Evolutionary conservation across 1,284 basidiomycete species (phyloP), one percentile per base, ranked within the genome.

Genomic region (Neotropicomus parvogracilis): DNA sequence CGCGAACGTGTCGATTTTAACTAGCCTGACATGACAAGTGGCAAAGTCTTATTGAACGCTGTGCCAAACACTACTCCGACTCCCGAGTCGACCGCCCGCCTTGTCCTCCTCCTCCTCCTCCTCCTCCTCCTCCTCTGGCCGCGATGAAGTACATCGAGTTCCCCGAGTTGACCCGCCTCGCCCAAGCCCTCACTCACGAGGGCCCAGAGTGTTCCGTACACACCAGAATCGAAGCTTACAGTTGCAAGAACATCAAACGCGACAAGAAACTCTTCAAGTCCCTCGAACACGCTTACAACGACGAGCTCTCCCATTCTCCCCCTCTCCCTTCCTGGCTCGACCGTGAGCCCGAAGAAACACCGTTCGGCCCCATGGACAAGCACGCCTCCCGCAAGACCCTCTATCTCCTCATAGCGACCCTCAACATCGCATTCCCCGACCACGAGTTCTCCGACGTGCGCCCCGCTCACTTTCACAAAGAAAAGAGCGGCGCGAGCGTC

Each of bases 341-440:
- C 62, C 72, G 70, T 54, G 85, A 81, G 68, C 78, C 77, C 26
- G 85, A 87, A 63, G 78, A 81, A 65, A 88, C 87, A 34, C 85
- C 87, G 0, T 89, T 89, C 55, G 86, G 87, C 10, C 83, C 85
- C 39, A 83, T 89, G 60, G 80, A 82, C 72, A 80, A 85, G 58
- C 83, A 83, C 46, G 73, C 79, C 31, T 85, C 88, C 29, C 78
- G 92, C 60, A 95, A 94, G 79, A 92, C 88, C 2, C 81, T 95
- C 43, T 94, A 91, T 74, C 81, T 97, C 46, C 87, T 99, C 64
- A 97, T 99, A 59, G 89, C 93, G 13, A 95, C 94, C 4, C 86
- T 99, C 62, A 99, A 99, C 72, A 83, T 92, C 59, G 95, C 95
- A 3, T 99, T 97, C 66, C 95, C 95, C 0, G 95, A 98, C 76